A percentile compares a stretch with the other conserved stretches of the same genome.
phyloP scores from a whole-genome alignment of 495 filamentous ascomycete genomes.

The Xylaria longipes region DNA sequence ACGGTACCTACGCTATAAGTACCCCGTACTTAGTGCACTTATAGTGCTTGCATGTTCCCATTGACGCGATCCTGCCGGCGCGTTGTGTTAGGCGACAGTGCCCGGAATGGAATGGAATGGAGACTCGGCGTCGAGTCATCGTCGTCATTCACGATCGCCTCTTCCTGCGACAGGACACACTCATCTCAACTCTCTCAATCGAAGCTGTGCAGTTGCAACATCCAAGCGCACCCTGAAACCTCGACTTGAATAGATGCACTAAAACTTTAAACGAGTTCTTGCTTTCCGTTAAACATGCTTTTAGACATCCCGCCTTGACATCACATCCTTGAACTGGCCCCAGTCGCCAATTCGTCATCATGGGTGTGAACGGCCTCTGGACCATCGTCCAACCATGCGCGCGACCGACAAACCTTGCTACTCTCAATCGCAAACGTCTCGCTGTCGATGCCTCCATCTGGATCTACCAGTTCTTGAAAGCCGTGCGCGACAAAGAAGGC shows the following conservation, averaged over 20 bases:
- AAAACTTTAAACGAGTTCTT: neutral
- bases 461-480: constrained; percentile 99
- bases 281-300: constrained; percentile 12
- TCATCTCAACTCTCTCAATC: neutral
- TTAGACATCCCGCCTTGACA: constrained; percentile 22
- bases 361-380: constrained; percentile 99
- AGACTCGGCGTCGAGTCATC: constrained; percentile 34
- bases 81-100: neutral
- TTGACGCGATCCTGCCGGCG: neutral
- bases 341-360: constrained; percentile 44
- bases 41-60: constrained; percentile 11
- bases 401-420: constrained; percentile 89
- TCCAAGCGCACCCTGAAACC: neutral
- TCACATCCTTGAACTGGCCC: constrained; percentile 19
- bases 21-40: too few relatives aligned
- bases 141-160: constrained; percentile 22
- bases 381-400: constrained; percentile 91
- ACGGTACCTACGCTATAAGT: neutral
- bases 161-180: neutral
- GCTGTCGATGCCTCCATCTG: constrained; percentile 98
- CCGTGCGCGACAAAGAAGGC: constrained; percentile 96
- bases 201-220: neutral
- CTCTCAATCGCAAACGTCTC: constrained; percentile 91
- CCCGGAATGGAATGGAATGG: constrained; percentile 13
- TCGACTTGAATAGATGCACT: neutral